Evolutionary conservation across 352 stramenopile genomes (phyloP).

Genomic region (Phytophthora cactorum): DNA sequence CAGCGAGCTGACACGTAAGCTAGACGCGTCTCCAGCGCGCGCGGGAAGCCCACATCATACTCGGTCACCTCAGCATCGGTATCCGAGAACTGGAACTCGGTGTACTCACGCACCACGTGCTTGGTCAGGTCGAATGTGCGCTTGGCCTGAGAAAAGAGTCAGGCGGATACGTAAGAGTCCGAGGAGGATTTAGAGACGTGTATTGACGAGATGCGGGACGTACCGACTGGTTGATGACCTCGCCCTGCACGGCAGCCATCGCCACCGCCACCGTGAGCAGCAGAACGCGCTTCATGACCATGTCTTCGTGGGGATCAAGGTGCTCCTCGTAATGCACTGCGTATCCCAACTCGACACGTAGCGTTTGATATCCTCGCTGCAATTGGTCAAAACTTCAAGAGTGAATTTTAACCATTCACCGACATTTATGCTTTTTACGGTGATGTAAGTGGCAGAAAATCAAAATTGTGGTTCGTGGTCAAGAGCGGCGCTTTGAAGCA

Average conservation of each 20-base stretch:
- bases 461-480: slow-evolving; percentile 25
- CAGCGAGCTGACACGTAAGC: slow-evolving; percentile 74
- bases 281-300: slow-evolving; percentile 43
- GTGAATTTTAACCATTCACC: slow-evolving; percentile 22
- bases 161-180: not conserved
- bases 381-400: slow-evolving; percentile 21
- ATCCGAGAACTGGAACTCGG: slow-evolving; percentile 79
- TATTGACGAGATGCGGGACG: not conserved
- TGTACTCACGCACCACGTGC: slow-evolving; percentile 80
- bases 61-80: slow-evolving; percentile 52
- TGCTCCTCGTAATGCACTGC: slow-evolving; percentile 7
- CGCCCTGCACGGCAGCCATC: slow-evolving; percentile 42
- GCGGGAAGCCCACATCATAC: slow-evolving; percentile 74
- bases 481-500: slow-evolving; percentile 6
- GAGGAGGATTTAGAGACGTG: not conserved
- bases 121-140: slow-evolving; percentile 81
- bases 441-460: slow-evolving; percentile 22
- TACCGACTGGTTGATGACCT: slow-evolving; percentile 82
- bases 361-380: slow-evolving; percentile 13
- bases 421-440: not conserved
- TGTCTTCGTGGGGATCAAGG: slow-evolving; percentile 19
- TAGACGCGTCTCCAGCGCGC: slow-evolving; percentile 56
- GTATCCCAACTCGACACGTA: slow-evolving; percentile 37
- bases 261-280: slow-evolving; percentile 42
- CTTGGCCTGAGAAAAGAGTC: slow-evolving; percentile 52